phyloP scores from a whole-genome alignment of 2,329 filamentous ascomycete genomes.

The Colletotrichum sp. region DNA sequence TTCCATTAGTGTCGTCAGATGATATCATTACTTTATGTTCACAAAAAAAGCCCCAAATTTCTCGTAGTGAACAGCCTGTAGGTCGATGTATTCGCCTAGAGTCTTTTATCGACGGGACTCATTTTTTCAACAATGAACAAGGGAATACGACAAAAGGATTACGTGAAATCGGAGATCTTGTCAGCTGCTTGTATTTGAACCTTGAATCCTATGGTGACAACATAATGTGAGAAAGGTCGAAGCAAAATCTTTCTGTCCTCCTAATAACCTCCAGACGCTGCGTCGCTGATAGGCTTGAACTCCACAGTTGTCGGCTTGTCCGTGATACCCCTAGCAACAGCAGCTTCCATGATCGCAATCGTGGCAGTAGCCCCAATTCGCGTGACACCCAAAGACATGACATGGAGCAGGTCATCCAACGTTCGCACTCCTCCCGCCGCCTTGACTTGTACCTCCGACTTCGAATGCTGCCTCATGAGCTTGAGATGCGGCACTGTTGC shows the following conservation, averaged over 20 bases:
- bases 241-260: neutral
- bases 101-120: neutral
- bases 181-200: neutral
- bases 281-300: neutral
- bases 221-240: neutral
- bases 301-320: conserved; percentile 24
- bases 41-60: neutral
- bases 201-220: neutral
- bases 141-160: neutral
- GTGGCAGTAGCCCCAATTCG: conserved; percentile 63
- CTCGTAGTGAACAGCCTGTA: too few species aligned
- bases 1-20: neutral
- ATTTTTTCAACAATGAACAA: neutral
- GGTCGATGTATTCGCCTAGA: neutral
- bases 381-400: conserved; percentile 58
- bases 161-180: neutral
- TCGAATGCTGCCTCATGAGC: conserved; percentile 55
- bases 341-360: conserved; percentile 58
- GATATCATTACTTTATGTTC: neutral
- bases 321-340: conserved; percentile 51
- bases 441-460: conserved; percentile 56
- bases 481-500: conserved; percentile 56
- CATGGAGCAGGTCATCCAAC: conserved; percentile 59
- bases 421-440: conserved; percentile 62
- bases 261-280: neutral